Base-by-base conservation (phyloP, 371 early-diverging fungal genomes). In the Actinomucor elegans region DNA sequence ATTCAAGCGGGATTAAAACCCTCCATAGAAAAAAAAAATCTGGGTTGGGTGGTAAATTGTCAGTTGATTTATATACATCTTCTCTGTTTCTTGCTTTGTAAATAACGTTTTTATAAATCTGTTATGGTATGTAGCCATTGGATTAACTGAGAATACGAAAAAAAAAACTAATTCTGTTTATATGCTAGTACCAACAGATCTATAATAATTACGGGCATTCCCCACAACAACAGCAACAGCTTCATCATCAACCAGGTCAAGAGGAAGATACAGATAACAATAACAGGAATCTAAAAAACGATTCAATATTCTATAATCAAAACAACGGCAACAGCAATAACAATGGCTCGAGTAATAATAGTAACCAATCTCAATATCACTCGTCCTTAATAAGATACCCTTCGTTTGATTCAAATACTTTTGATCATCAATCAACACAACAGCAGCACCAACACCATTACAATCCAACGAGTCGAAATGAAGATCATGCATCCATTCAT, bases 121-220 rank as follows among this genome's bases (percentile, higher is more conserved):
- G 44, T 43, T 43, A 43, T 43, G 44, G 44, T 43, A 43, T 28
- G 1, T 18, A n/a, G 15, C 35, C n/a, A n/a, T 33, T 33, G 10
- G n/a, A 33, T 33, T 9, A 3, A 12, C 3, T 33, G 33, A 12
- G 33, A 12, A 9, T 12, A 12, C n/a, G 33, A 4, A 2, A n/a
- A 33, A 20, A 2, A n/a, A 33, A 20, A 24, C 17, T 23, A 41
- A 20, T n/a, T n/a, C n/a, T n/a, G n/a, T 27, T 15, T 40, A 12
- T 17, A 31, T 4, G 24, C 2, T 52, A 52, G 52, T 59, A 58
- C 52, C 52, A 59, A 52, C 59, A 59, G 59, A 59, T 59, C 38
- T 59, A 52, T 47, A 36, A 47, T 38, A 46, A 46, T 40, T 59
- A 52, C 34, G 59, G 46, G 42, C 59, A 38, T 36, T 46, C 44